Evolutionary conservation across 1,284 basidiomycete genomes (phyloP).

Genomic region (Inonotus hispidus): DNA sequence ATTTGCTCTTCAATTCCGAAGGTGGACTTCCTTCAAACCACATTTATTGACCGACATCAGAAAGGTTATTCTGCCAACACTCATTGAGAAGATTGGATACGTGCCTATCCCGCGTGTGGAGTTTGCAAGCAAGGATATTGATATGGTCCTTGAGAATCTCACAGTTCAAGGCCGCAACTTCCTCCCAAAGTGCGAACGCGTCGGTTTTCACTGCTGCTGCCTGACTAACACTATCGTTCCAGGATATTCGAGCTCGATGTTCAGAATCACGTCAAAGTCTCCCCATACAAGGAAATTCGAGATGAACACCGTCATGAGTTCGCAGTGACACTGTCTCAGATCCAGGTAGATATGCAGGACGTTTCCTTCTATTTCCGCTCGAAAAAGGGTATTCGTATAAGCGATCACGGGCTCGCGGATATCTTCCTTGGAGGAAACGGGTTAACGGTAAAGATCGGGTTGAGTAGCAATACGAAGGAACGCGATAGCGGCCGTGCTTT

Average conservation of each 20-base stretch:
- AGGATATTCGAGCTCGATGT: constrained; percentile 71
- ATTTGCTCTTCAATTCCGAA: constrained; percentile 72
- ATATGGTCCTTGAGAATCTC: constrained; percentile 55
- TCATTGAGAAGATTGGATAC: constrained; percentile 43
- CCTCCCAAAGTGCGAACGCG: constrained; percentile 34
- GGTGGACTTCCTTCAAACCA: constrained; percentile 88
- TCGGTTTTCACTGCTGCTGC: constrained; percentile 14
- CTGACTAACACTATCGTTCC: constrained; percentile 23
- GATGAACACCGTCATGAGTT: constrained; percentile 69
- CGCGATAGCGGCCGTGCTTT: constrained; percentile 35
- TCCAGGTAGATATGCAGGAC: constrained; percentile 93
- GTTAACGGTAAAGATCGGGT: constrained; percentile 54
- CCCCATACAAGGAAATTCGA: constrained; percentile 60
- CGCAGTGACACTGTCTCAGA: constrained; percentile 70
- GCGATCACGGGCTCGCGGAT: constrained; percentile 90
- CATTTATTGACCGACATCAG: constrained; percentile 38
- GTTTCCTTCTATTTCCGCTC: constrained; percentile 84
- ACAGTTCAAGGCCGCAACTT: constrained; percentile 44
- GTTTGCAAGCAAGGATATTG: constrained; percentile 42
- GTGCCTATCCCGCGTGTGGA: constrained; percentile 51
- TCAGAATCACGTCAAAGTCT: constrained; percentile 81
- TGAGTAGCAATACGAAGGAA: constrained; percentile 33
- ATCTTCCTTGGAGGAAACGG: constrained; percentile 82
- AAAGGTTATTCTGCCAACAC: constrained; percentile 43
- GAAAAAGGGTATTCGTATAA: constrained; percentile 77